Conservation (phyloP, 306 rosid genomes). For the Geum urbanum region DNA sequence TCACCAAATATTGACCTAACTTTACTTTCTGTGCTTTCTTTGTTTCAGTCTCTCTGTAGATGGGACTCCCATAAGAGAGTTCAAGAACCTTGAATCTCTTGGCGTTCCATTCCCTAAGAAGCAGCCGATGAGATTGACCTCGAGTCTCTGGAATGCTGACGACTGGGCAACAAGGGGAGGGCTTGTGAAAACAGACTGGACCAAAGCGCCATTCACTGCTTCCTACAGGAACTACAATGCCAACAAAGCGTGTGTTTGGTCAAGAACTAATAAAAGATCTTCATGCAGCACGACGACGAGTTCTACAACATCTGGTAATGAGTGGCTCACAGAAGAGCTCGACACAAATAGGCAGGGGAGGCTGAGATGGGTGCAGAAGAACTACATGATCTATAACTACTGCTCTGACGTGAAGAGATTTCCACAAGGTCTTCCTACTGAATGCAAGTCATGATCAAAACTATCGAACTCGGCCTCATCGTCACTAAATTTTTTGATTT, state of each 20-base stretch:
- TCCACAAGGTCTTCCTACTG: slow-evolving; percentile 52
- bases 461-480: background rate
- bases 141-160: slow-evolving; percentile 72
- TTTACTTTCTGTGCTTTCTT: background rate
- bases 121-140: slow-evolving; percentile 57
- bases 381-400: slow-evolving; percentile 60
- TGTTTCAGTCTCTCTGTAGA: slow-evolving; percentile 57
- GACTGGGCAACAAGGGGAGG: slow-evolving; percentile 93
- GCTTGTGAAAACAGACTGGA: slow-evolving; percentile 64
- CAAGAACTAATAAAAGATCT: slow-evolving; percentile 24
- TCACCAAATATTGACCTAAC: too few relatives aligned
- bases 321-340: slow-evolving; percentile 45
- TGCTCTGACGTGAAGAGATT: slow-evolving; percentile 50
- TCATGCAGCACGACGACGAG: slow-evolving; percentile 36
- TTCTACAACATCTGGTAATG: slow-evolving; percentile 1
- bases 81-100: slow-evolving; percentile 55
- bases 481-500: background rate
- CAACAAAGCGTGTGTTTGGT: slow-evolving; percentile 43
- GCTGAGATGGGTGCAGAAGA: slow-evolving; percentile 51
- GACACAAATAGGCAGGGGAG: slow-evolving; percentile 36
- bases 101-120: slow-evolving; percentile 55
- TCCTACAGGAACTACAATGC: slow-evolving; percentile 60
- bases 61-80: slow-evolving; percentile 63
- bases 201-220: slow-evolving; percentile 53
- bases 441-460: slow-evolving; percentile 29